phyloP scores from a whole-genome alignment of 148 eudicot genomes.

The Amaranthus cruentus region DNA sequence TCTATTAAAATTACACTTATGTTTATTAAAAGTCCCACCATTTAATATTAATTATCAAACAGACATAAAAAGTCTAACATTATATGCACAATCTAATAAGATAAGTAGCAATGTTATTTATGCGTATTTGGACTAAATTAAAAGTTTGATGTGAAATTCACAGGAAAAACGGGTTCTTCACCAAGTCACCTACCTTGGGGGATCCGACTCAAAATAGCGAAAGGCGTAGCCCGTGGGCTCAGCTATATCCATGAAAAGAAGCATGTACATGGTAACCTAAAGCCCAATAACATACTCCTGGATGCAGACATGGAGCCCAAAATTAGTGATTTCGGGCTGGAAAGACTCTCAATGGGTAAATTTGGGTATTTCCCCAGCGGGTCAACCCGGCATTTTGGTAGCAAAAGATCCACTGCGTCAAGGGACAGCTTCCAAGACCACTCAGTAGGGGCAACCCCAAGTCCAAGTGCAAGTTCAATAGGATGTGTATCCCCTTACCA shows the following conservation, averaged over 20 bases:
- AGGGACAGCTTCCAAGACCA: slow-evolving; percentile 78
- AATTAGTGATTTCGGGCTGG: slow-evolving; percentile 84
- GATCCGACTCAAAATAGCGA: slow-evolving; percentile 74
- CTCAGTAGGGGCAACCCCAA: slow-evolving; percentile 50
- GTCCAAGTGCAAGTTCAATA: slow-evolving; percentile 80
- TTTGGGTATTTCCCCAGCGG: slow-evolving; percentile 53
- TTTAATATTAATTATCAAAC: too few relatives aligned
- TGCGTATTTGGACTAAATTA: neutral
- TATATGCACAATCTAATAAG: neutral
- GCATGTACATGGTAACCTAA: slow-evolving; percentile 88
- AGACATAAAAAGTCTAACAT: too few relatives aligned
- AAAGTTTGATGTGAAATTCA: neutral
- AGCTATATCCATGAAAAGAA: slow-evolving; percentile 86
- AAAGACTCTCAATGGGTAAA: slow-evolving; percentile 58
- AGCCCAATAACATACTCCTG: slow-evolving; percentile 77
- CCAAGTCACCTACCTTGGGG: slow-evolving; percentile 92
- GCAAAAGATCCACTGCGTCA: slow-evolving; percentile 83
- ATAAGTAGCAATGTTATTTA: neutral
- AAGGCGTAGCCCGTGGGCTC: slow-evolving; percentile 91
- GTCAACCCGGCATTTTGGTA: slow-evolving; percentile 77
- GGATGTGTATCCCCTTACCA: slow-evolving; percentile 70
- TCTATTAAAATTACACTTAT: too few relatives aligned
- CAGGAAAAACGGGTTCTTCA: slow-evolving; percentile 81
- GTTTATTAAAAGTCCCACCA: too few relatives aligned
- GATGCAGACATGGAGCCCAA: slow-evolving; percentile 86